Evolutionary conservation across 495 filamentous ascomycete genomes (phyloP).

Genomic region (Penicillium verhagenii): DNA sequence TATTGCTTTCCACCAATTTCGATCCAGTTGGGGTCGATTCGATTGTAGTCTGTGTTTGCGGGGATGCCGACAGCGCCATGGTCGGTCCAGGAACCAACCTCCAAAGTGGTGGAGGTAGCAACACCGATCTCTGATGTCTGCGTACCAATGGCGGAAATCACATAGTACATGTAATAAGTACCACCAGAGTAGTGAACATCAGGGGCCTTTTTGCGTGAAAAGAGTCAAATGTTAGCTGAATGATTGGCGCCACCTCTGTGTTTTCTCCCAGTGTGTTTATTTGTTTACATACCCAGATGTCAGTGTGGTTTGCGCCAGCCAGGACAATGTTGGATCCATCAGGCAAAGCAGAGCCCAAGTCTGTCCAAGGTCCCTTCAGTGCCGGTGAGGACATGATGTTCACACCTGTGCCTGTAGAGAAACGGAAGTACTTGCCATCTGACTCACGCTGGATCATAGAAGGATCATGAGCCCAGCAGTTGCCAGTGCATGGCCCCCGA

Average conservation of each 20-base stretch:
- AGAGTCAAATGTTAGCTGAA: background rate
- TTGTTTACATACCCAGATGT: slow-evolving; percentile 55
- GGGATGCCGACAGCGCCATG: slow-evolving; percentile 50
- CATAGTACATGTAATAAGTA: slow-evolving; percentile 72
- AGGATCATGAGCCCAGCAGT: slow-evolving; percentile 64
- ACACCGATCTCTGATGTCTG: slow-evolving; percentile 65
- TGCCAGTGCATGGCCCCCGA: slow-evolving; percentile 57
- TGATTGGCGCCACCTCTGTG: too few species aligned
- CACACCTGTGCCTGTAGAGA: slow-evolving; percentile 63
- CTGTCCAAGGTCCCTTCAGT: slow-evolving; percentile 64
- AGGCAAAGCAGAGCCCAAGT: slow-evolving; percentile 56
- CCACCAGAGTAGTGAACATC: slow-evolving; percentile 56
- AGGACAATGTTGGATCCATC: slow-evolving; percentile 55
- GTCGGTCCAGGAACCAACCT: slow-evolving; percentile 59
- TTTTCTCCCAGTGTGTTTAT: background rate
- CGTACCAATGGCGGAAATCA: slow-evolving; percentile 62
- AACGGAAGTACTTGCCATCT: slow-evolving; percentile 73
- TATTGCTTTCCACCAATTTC: slow-evolving; percentile 44
- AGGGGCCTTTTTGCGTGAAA: slow-evolving; percentile 57
- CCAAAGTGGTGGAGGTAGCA: slow-evolving; percentile 61
- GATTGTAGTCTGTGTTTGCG: slow-evolving; percentile 58
- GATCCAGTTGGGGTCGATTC: slow-evolving; percentile 68
- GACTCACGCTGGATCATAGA: slow-evolving; percentile 58
- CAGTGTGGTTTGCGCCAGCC: slow-evolving; percentile 42
- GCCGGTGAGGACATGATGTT: slow-evolving; percentile 55